phyloP scores from a whole-genome alignment of 1,284 basidiomycete species.

The Microbotryomycetes sp. region DNA sequence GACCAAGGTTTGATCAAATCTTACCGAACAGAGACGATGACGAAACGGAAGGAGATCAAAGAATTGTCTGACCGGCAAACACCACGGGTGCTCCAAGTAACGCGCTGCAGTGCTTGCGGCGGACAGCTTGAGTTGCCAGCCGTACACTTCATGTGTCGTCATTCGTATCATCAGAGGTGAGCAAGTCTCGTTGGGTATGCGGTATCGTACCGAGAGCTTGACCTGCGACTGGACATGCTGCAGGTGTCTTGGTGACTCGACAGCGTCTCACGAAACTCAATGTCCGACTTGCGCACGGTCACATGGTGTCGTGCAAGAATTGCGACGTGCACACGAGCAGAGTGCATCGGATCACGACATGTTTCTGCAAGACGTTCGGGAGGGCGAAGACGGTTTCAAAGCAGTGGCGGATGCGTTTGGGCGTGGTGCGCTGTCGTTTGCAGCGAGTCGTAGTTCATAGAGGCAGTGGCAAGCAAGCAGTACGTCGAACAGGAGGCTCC shows the following conservation, averaged over 20 bases:
- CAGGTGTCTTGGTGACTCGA: conserved; percentile 64
- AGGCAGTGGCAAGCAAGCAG: too few relatives aligned
- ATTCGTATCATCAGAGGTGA: conserved; percentile 89
- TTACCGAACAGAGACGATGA: conserved; percentile 75
- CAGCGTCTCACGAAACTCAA: conserved; percentile 58
- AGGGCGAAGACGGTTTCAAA: conserved; percentile 60
- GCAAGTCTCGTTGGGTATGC: conserved; percentile 33
- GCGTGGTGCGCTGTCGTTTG: conserved; percentile 46
- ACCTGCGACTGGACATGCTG: not conserved
- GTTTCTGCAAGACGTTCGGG: conserved; percentile 72
- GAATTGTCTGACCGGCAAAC: conserved; percentile 67
- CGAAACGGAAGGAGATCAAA: conserved; percentile 71
- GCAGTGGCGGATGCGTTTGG: conserved; percentile 74
- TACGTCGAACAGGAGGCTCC: too few relatives aligned
- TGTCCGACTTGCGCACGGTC: conserved; percentile 80
- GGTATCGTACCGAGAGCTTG: conserved; percentile 24
- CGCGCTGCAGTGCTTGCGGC: conserved; percentile 77
- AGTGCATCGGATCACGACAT: conserved; percentile 78
- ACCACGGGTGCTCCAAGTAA: conserved; percentile 86
- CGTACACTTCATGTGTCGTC: conserved; percentile 96
- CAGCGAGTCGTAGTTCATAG: too few relatives aligned
- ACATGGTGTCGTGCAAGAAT: conserved; percentile 81
- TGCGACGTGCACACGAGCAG: conserved; percentile 71
- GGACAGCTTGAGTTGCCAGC: conserved; percentile 84
- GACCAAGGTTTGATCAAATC: conserved; percentile 76